A percentile compares a stretch with the other conserved stretches of the same genome.
Evolutionary conservation across 108 stramenopile genomes (phyloP).

Genomic region (Bacterosira constricta): DNA sequence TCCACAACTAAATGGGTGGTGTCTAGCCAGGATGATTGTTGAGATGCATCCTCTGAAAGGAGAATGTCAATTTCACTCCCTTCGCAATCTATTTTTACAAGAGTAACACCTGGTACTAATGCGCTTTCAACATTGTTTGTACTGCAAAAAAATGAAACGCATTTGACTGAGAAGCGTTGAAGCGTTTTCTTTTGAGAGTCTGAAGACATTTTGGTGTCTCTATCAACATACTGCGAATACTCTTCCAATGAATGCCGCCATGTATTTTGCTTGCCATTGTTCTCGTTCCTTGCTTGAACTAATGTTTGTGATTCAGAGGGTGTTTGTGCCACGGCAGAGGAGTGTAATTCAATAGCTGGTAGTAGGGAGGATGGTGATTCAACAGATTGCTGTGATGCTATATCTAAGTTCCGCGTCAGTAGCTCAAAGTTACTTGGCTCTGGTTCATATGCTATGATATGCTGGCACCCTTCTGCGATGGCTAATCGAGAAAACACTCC

Average conservation of each 20-base stretch:
- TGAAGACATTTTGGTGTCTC: conserved; percentile 39
- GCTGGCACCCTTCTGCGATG: conserved; percentile 44
- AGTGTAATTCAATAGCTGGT: conserved; percentile 27
- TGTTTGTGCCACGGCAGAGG: conserved; percentile 37
- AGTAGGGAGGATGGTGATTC: neutral
- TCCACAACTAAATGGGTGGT: conserved; percentile 58
- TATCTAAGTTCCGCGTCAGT: conserved; percentile 45
- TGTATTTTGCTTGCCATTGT: conserved; percentile 52
- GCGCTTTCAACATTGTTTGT: conserved; percentile 11
- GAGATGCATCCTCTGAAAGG: conserved; percentile 35
- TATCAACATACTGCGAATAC: conserved; percentile 56
- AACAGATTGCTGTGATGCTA: neutral
- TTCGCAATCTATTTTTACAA: conserved; percentile 64
- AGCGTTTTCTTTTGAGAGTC: conserved; percentile 40
- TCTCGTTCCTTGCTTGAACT: conserved; percentile 46
- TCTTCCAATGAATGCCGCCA: conserved; percentile 57
- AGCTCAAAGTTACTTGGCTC: conserved; percentile 51
- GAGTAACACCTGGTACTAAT: conserved; percentile 47
- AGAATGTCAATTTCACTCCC: conserved; percentile 64
- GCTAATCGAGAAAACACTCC: conserved; percentile 54
- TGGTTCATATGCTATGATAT: conserved; percentile 58
- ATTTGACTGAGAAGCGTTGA: conserved; percentile 34
- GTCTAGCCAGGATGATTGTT: conserved; percentile 45
- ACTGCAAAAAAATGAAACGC: conserved; percentile 49
- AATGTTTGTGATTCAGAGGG: conserved; percentile 31